These are phyloP conservation scores for Strobilomyces confusus DNA, from an alignment of 768 basidiomycete species.

Conservation along the genomic window DNA sequence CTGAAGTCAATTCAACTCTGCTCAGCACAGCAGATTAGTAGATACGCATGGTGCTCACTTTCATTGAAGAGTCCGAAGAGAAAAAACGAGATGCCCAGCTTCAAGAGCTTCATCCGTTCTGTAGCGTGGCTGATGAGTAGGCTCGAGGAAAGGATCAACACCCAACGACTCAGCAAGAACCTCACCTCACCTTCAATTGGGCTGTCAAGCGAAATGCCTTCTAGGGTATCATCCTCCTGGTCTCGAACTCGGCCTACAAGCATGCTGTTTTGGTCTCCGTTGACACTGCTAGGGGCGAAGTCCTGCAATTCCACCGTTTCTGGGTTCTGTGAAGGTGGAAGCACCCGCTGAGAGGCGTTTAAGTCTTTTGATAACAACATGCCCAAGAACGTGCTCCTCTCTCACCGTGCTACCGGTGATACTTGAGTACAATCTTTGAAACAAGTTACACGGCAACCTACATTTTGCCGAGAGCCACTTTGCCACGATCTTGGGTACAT, in stretches of 20 bases:
- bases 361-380: not conserved
- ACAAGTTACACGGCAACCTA: too few relatives aligned
- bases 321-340: not conserved
- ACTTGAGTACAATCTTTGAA: too few relatives aligned
- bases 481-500: too few relatives aligned
- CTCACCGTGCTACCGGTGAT: not conserved
- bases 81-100: conserved; percentile 68
- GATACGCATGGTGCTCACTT: conserved; percentile 44
- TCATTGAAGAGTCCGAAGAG: conserved; percentile 92
- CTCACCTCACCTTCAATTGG: conserved; percentile 27
- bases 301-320: conserved; percentile 21
- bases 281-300: not conserved
- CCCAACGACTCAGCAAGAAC: conserved; percentile 8
- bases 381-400: not conserved
- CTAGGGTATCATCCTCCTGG: conserved; percentile 12
- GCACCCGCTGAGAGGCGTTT: not conserved
- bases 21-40: not conserved
- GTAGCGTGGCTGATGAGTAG: conserved; percentile 14
- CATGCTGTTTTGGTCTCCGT: conserved; percentile 3
- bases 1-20: conserved; percentile 34
- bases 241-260: conserved; percentile 4
- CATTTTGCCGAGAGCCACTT: too few relatives aligned
- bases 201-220: conserved; percentile 3
- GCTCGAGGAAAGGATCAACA: conserved; percentile 21
- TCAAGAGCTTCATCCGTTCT: conserved; percentile 30